Evolutionary conservation across 345 rosid species (phyloP), one percentile per base, ranked within the genome.

Genomic region (Populus davidiana): DNA sequence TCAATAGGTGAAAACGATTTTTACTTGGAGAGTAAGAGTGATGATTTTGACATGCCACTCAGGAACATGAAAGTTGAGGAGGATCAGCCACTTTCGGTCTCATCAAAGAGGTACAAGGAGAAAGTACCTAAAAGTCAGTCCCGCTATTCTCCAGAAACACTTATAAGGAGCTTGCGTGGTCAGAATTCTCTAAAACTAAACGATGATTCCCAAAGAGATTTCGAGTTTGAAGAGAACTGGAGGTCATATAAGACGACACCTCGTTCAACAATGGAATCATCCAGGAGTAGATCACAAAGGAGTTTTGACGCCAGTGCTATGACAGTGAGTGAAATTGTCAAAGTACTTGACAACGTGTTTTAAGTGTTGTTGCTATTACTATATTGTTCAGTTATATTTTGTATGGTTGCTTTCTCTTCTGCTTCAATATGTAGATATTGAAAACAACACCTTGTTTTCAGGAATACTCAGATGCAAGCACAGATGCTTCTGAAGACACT

Each of bases 401-500:
- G 38, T 61, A 68, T 35, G 21, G n/a, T 2, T 33, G 21, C 47
- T 71, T 54, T 59, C 8, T 49, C 12, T 47, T 47, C 59, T 38
- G 25, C 47, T 4, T 65, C 59, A 43, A 44, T 43, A 9, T 52
- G 29, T 39, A 67, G 59, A 63, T 38, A 47, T 73, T 71, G 69
- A 79, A 67, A 78, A 70, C 65, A 36, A 73, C 47, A 36, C 43
- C 71, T 76, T 74, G 70, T 71, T 82, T 82, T 63, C 86, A 96
- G 98, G 99, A 89, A 67, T 86, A 87, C 83, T 91, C 95, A 81
- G 91, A 85, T 74, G 90, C 83, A 68, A 88, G 87, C 81, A 82
- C 88, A 69, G 90, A 92, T 80, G 88, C 88, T 23, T 91, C 93
- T 41, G 91, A 85, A 85, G 95, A 91, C 79, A 87, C 84, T 65